Conservation (phyloP, 257 asterid genomes). For the Solanum bulbocastanum region DNA sequence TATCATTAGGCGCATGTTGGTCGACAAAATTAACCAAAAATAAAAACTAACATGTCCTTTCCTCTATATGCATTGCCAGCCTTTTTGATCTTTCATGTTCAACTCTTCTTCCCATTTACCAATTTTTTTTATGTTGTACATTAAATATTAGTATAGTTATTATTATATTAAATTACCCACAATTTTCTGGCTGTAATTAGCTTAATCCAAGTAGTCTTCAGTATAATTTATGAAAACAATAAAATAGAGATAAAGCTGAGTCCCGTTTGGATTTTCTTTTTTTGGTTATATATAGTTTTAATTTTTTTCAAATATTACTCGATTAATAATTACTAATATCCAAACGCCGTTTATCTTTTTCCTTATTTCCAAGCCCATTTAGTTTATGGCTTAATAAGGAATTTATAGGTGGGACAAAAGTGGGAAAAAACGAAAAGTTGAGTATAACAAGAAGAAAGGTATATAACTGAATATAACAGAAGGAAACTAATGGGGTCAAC, state of each 20-base stretch:
- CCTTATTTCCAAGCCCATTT: too few relatives aligned
- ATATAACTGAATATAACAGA: neutral
- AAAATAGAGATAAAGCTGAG: neutral
- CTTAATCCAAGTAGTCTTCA: neutral
- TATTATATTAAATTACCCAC: neutral
- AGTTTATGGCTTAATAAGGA: neutral
- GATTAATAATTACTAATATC: neutral
- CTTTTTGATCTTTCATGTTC: neutral
- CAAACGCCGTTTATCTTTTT: neutral
- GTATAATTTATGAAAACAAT: neutral
- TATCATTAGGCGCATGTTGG: neutral
- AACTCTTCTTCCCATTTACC: neutral
- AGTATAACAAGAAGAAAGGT: neutral
- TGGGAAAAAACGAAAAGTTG: neutral
- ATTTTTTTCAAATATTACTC: neutral
- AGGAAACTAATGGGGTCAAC: neutral
- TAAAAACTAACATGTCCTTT: neutral
- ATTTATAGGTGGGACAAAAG: neutral
- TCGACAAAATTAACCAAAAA: neutral
- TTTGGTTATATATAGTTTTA: too few relatives aligned
- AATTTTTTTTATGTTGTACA: neutral
- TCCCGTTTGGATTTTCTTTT: neutral
- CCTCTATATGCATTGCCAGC: neutral
- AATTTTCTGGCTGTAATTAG: neutral
- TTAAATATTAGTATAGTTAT: neutral